Evolutionary conservation across 2,329 filamentous ascomycete species (phyloP), one percentile per base, ranked within the genome.

Genomic region (Paracorniculantispora psalliotae): DNA sequence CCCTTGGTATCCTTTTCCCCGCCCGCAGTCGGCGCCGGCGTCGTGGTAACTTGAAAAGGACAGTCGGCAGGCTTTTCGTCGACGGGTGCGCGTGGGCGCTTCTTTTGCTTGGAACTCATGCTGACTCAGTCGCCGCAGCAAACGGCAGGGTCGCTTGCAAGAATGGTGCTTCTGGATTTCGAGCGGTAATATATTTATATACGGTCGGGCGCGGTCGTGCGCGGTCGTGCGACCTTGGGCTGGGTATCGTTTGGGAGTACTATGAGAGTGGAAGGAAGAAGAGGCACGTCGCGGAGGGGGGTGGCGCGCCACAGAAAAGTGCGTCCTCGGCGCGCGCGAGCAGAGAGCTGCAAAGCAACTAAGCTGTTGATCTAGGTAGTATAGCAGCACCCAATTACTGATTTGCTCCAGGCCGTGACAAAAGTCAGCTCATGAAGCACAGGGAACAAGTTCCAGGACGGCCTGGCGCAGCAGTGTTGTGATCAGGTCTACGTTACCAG

Each of bases 31-130:
- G 44, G 58, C 9, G 19, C 48, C 15, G 51, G 43, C 17, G 30
- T 33, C 35, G 77, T 70, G 41, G 70, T 69, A 55, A 83, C 75
- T 41, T 68, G 71, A 61, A 83, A 85, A 12, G 81, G 81, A 62
- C 81, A 84, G 64, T 84, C 81, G 67, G 82, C 82, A 63, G 80
- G 77, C 63, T 74, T 77, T 64, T 82, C 81, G 61, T 81, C 77
- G 59, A 71, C 65, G 55, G 79, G 74, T 57, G 75, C 68, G 66
- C 79, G 78, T 61, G 79, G 77, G 64, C 82, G 78, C 72, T 84
- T 84, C 64, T 78, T 75, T 63, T 78, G 64, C 63, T 68, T 72
- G 59, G 65, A 61, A 54, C 63, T 67, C 68, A 67, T 69, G 30
- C 47, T 43, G 59, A 63, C n/a, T 9, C 7, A 7, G 15, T 19